Base-by-base conservation (phyloP, 371 early-diverging fungal species). In the Mortierella sp. region DNA sequence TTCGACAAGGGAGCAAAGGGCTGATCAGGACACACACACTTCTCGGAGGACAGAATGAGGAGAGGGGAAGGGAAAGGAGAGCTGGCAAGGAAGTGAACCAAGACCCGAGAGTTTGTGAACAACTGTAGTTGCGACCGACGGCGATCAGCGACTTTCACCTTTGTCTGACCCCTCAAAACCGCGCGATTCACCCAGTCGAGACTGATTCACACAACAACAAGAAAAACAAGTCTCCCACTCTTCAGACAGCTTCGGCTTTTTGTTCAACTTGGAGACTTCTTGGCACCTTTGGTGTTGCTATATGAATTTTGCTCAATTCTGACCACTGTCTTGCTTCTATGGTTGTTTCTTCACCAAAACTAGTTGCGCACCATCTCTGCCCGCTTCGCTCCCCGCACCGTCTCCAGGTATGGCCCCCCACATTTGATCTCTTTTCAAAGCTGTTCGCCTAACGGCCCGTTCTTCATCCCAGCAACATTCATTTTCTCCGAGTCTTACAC, bases 351-450 rank as follows among this genome's bases (percentile, higher is more conserved):
- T 60, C 2, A 0, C 11, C 51, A 18, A 51, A 51, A 27, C 18
- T 81, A 86, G 87, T 82, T 86, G 82, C 87, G 87, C 78, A 86
- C 82, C 68, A 46, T 82, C 78, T 86, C 87, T 71, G 87, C 80
- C 51, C 87, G 87, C 54, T 78, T 86, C 74, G 87, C 87, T 71
- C 78, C 87, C 70, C 87, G 87, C 82, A 79, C 78, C 63, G 68
- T 82, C 70, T 75, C 87, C 80, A 85, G 86, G 86, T 85, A 82
- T 72, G 29, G 27, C 60, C n/a, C 0, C n/a, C 55, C n/a, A 1
- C 41, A 41, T 8, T 24, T 71, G 65, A 65, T 65, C 65, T 21
- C 65, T 32, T 32, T 5, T 63, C 43, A 8, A 8, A 4, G 7
- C 16, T 32, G 46, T 10, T 41, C 70, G 54, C 12, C 32, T 14